Evolutionary conservation across 1,139 yeast genomes (phyloP), one percentile per base, ranked within the genome.

Genomic region (Scheffersomyces titani): DNA sequence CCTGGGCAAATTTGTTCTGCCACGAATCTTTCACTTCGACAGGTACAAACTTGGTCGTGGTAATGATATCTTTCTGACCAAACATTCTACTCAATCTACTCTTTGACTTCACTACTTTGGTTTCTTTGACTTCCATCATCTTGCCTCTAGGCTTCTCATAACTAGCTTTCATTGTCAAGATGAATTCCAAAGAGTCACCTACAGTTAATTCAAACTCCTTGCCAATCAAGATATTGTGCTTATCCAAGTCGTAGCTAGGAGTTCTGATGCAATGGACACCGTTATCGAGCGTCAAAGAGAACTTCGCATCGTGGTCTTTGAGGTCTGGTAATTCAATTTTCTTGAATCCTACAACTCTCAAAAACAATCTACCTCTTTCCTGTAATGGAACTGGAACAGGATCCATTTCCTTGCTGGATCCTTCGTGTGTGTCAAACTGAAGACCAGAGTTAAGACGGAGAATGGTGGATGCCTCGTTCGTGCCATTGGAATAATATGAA

Each of bases 161-260:
- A n/a, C 73, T 70, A 57, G 86, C 81, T 69, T 90, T 91, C 74
- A 92, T 72, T 0, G 98, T 92, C 54, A 94, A 72, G 53, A 88
- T 85, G 57, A 93, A 82, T 61, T 89, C 90, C 54, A 89, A 77
- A 21, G 83, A 81, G 13, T 84, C 85, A 50, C 84, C 85, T 19
- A 90, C 94, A 3, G 90, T 80, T 47, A 92, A 76, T 69, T 93
- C 98, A 70, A 92, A 92, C 68, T 94, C 98, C 66, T 91, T 93
- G 54, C 87, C 87, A 54, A 93, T 76, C 7, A 72, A 59, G 21
- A 86, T 77, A 22, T 74, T 72, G 47, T 70, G 71, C 13, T 75
- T 67, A 3, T 75, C 72, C 56, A 91, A 67, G 6, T 75, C 71
- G 62, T 85, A 80, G 66, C 84, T 84, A 40, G 90, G 88, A 0